These are phyloP conservation scores for Ceratonia siliqua DNA, from an alignment of 306 rosid species.

Conservation along the genomic window DNA sequence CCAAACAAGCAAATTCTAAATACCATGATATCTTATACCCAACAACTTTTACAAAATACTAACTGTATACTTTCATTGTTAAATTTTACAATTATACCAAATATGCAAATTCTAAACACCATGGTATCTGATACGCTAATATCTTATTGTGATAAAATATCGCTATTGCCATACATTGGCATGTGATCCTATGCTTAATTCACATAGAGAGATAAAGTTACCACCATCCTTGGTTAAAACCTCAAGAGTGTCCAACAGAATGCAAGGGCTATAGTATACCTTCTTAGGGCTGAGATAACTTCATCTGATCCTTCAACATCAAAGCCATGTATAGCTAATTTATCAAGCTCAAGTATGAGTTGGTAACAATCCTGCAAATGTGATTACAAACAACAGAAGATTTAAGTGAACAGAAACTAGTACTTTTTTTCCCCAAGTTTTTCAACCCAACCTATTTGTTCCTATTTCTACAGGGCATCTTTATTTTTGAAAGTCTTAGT, in stretches of 20 bases:
- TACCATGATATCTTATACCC: too few species aligned
- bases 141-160: not conserved
- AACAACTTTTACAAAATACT: not conserved
- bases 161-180: not conserved
- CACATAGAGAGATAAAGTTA: not conserved
- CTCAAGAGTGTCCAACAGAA: too few species aligned
- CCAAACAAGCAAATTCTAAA: too few species aligned
- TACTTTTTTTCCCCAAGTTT: not conserved
- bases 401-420: not conserved
- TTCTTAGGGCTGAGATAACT: slow-evolving; percentile 45
- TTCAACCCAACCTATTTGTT: not conserved
- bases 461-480: not conserved
- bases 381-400: slow-evolving; percentile 7
- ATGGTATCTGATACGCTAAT: not conserved
- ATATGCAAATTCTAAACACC: not conserved
- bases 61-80: not conserved
- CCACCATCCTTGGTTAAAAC: not conserved
- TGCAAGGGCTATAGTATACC: too few species aligned
- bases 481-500: not conserved
- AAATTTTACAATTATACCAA: not conserved
- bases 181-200: not conserved
- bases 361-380: slow-evolving; percentile 48
- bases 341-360: slow-evolving; percentile 52
- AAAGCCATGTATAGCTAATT: slow-evolving; percentile 16
- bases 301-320: slow-evolving; percentile 23